A percentile compares a stretch with the other conserved stretches of the same genome.
phyloP scores from a whole-genome alignment of 345 rosid genomes.

The Ceriops zippeliana region DNA sequence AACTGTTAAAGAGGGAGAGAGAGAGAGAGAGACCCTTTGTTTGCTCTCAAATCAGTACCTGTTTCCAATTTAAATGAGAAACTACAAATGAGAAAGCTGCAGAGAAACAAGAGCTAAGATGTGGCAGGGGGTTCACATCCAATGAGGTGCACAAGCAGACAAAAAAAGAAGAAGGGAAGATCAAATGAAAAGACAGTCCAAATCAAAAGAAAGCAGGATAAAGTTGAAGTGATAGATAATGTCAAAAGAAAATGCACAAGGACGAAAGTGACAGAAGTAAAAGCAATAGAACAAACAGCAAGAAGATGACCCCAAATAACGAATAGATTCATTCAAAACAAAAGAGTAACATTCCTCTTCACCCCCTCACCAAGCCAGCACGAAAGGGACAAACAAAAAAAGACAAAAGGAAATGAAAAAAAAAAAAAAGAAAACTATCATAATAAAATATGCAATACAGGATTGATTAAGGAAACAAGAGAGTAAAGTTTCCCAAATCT shows the following conservation, averaged over 20 bases:
- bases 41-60: constrained; percentile 5
- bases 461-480: neutral
- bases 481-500: too few relatives aligned
- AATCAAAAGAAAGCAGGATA: constrained; percentile 6
- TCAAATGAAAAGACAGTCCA: neutral
- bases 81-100: constrained; percentile 6
- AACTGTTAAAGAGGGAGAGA: neutral
- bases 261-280: neutral
- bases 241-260: neutral
- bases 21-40: neutral
- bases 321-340: neutral
- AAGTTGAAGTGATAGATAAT: neutral
- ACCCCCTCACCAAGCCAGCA: too few relatives aligned
- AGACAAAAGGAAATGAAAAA: neutral
- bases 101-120: neutral
- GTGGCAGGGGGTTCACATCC: constrained; percentile 12
- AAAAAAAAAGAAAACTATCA: neutral
- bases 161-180: constrained; percentile 4
- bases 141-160: constrained; percentile 15
- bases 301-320: neutral
- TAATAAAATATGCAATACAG: neutral
- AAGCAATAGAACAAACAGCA: neutral
- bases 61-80: constrained; percentile 11
- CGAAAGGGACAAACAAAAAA: neutral
- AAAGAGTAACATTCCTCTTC: neutral